Evolutionary conservation across 306 rosid species (phyloP).

Genomic region (Clitoria ternatea): DNA sequence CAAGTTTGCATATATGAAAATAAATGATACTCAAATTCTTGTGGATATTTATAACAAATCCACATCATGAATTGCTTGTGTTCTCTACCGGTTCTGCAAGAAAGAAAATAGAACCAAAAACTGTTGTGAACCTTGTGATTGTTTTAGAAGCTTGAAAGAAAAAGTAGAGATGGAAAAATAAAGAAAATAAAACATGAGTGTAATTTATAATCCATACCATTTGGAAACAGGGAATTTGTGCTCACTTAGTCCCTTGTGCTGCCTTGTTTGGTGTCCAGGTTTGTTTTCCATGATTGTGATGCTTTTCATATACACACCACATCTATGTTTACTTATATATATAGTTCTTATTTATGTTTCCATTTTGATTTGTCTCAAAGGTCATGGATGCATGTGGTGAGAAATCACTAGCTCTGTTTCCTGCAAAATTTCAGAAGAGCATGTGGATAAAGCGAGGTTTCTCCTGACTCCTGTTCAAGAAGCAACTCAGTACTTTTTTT

Average conservation of each 20-base stretch:
- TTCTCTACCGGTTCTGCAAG: not conserved
- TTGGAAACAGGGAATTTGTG: not conserved
- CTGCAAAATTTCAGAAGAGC: constrained; percentile 87
- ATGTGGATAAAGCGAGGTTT: constrained; percentile 95
- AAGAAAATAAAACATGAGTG: not conserved
- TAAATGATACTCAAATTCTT: no score
- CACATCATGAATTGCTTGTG: not conserved
- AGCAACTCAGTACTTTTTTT: not conserved
- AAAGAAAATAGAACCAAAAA: not conserved
- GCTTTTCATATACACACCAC: no score
- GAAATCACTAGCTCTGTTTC: constrained; percentile 72
- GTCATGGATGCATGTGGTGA: constrained; percentile 78
- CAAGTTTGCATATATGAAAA: not conserved
- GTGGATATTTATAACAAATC: no score
- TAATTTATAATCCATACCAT: not conserved
- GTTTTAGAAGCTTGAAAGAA: not conserved
- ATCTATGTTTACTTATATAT: constrained; percentile 1
- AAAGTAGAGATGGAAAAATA: not conserved
- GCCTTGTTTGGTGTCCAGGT: no score
- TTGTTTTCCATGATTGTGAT: no score
- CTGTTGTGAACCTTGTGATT: not conserved
- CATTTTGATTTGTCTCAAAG: constrained; percentile 36
- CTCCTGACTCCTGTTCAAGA: constrained; percentile 23
- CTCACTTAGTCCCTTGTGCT: no score
- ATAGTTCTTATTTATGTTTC: not conserved